A percentile compares a stretch with the other conserved stretches of the same genome.
Evolutionary conservation across 805 yeast genomes (phyloP).

Genomic region (Cyberlindnera galapagoensis): DNA sequence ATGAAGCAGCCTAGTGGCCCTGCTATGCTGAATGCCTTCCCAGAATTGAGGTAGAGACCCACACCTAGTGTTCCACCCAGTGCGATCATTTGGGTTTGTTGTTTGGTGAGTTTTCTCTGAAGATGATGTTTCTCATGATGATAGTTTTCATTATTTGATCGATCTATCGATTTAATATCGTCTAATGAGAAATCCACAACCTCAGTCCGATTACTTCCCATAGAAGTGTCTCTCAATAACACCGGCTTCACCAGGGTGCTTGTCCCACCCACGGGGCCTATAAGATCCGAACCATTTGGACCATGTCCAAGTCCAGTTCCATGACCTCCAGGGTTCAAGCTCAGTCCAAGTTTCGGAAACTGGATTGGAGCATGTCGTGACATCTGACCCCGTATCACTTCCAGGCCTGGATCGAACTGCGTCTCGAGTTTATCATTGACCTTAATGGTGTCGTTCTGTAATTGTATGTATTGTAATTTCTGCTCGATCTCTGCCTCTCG

Average conservation of each 20-base stretch:
- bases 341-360: no score
- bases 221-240: constrained; percentile 10
- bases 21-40: constrained; percentile 65
- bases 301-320: no score
- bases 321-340: no score
- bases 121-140: constrained; percentile 23
- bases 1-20: constrained; percentile 74
- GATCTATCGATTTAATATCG: constrained; percentile 5
- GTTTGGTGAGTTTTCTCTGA: constrained; percentile 53
- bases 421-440: constrained; percentile 18
- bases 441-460: constrained; percentile 10
- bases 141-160: constrained; percentile 1
- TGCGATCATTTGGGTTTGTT: constrained; percentile 74
- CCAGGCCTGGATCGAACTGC: constrained; percentile 22
- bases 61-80: constrained; percentile 78
- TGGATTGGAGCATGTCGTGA: no score
- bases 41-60: constrained; percentile 62
- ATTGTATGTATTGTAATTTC: constrained; percentile 10
- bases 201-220: constrained; percentile 21
- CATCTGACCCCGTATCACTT: constrained; percentile 6
- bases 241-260: constrained; percentile 4
- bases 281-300: constrained; percentile 7
- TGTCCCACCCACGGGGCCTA: constrained; percentile 7
- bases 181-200: constrained; percentile 18
- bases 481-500: constrained; percentile 24